Evolutionary conservation across 305 asterid genomes (phyloP).

Genomic region (Fraxinus ornus): DNA sequence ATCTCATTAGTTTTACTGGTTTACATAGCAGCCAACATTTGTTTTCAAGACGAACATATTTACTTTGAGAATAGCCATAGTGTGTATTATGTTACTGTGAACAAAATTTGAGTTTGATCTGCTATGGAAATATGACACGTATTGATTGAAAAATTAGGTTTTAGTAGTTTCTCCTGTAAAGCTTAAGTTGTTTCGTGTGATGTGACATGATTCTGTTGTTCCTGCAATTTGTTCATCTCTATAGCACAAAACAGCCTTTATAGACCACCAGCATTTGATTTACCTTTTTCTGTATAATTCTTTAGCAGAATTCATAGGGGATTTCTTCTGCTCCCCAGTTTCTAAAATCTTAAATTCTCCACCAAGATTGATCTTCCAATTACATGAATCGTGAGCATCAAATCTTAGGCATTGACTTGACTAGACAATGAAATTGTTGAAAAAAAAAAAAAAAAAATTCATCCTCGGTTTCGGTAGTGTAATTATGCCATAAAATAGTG

Average conservation of each 20-base stretch:
- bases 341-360: slow-evolving; percentile 8
- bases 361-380: slow-evolving; percentile 1
- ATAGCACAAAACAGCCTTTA: slow-evolving; percentile 15
- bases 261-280: slow-evolving; percentile 16
- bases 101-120: neutral
- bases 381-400: neutral
- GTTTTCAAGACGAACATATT: neutral
- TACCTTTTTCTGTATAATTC: neutral
- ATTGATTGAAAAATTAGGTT: neutral
- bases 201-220: slow-evolving; percentile 17
- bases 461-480: neutral
- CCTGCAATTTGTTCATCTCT: neutral
- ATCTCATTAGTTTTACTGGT: neutral
- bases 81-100: neutral
- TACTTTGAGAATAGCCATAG: neutral
- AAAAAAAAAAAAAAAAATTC: neutral
- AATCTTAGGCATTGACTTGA: neutral
- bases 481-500: neutral
- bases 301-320: neutral
- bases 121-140: neutral
- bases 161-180: neutral
- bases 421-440: neutral
- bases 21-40: neutral
- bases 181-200: neutral
- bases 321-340: slow-evolving; percentile 24